Evolutionary conservation across 2,329 filamentous ascomycete genomes (phyloP).

Genomic region (Aotearoamyces nothofagi): DNA sequence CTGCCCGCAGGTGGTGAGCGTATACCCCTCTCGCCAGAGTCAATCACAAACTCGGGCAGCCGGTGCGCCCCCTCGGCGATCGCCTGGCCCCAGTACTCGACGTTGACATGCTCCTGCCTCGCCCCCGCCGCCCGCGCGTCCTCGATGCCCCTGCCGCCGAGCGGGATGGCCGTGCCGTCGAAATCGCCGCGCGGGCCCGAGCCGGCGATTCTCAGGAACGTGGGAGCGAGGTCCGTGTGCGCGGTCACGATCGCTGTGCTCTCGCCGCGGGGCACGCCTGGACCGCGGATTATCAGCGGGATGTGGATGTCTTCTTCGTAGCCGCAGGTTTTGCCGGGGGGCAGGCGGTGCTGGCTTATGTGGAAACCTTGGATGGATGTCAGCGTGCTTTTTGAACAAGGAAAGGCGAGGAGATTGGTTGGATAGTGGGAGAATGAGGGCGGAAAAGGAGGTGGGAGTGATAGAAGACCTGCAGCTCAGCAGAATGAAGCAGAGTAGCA

Average conservation of each 20-base stretch:
- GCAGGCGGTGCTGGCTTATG: slow-evolving; percentile 33
- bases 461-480: no score
- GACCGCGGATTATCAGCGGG: slow-evolving; percentile 41
- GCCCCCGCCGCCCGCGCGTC: slow-evolving; percentile 7
- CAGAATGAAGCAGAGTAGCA: no score
- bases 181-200: slow-evolving; percentile 25
- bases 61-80: slow-evolving; percentile 14
- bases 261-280: slow-evolving; percentile 30
- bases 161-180: slow-evolving; percentile 28
- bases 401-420: no score
- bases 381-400: no score
- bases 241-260: slow-evolving; percentile 29
- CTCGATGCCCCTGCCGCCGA: no score
- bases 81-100: slow-evolving; percentile 28
- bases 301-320: slow-evolving; percentile 36
- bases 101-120: slow-evolving; percentile 30
- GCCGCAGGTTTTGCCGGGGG: slow-evolving; percentile 32
- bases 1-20: no score
- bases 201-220: slow-evolving; percentile 26
- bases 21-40: no score
- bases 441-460: no score
- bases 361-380: no score
- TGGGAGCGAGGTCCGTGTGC: slow-evolving; percentile 36
- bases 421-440: no score
- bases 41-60: no score